These are phyloP conservation scores for Psilocybe cyanescens DNA, from an alignment of 768 basidiomycete species.

Conservation along the genomic window DNA sequence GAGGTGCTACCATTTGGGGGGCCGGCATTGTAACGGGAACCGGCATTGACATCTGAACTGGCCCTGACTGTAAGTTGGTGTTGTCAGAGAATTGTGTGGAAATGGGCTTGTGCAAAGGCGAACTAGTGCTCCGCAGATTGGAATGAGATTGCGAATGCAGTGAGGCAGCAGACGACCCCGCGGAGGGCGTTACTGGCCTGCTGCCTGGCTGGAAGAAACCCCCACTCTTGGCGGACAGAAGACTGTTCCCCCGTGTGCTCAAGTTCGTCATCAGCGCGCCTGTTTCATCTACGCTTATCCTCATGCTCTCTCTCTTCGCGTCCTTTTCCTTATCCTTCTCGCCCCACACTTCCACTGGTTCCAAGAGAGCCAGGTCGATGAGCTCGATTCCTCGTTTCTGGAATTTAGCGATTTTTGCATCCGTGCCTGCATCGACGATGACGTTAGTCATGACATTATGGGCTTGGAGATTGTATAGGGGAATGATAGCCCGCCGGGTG, in stretches of 20 bases:
- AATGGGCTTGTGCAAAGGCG: neutral
- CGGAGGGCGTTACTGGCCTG: constrained; percentile 25
- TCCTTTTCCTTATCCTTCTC: constrained; percentile 31
- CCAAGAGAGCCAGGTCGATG: constrained; percentile 76
- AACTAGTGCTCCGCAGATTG: constrained; percentile 3
- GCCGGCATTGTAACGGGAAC: constrained; percentile 21
- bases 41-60: neutral
- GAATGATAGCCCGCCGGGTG: constrained; percentile 61
- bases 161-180: constrained; percentile 31
- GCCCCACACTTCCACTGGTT: constrained; percentile 79
- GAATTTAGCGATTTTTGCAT: constrained; percentile 84
- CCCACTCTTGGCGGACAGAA: constrained; percentile 16
- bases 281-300: constrained; percentile 34
- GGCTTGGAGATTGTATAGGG: constrained; percentile 85
- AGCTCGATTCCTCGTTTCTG: constrained; percentile 75
- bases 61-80: neutral
- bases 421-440: constrained; percentile 87
- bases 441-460: constrained; percentile 88
- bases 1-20: constrained; percentile 12
- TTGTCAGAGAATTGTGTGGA: neutral
- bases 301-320: constrained; percentile 30
- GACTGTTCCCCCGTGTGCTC: neutral
- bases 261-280: constrained; percentile 25
- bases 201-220: constrained; percentile 22
- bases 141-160: constrained; percentile 25